Conservation (phyloP, 805 yeast species). For the Saturnispora sekii region DNA sequence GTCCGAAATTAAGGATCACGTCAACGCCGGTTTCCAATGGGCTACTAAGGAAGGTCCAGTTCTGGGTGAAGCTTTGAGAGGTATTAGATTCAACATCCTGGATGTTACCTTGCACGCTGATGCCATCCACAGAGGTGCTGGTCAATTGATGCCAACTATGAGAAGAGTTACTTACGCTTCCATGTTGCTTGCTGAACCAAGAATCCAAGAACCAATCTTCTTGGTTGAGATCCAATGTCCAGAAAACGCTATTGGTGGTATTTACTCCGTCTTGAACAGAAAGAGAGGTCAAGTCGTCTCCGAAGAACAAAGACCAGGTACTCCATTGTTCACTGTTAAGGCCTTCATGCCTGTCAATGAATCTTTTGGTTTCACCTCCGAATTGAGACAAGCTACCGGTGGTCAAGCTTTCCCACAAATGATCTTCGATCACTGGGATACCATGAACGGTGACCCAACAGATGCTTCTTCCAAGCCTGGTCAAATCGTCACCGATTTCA, state of each 20-base stretch:
- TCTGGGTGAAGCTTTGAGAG: conserved; percentile 93
- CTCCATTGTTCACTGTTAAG: conserved; percentile 99
- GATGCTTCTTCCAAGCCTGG: conserved; percentile 70
- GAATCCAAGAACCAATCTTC: conserved; percentile 98
- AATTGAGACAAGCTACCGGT: conserved; percentile 99
- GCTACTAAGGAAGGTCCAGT: conserved; percentile 99
- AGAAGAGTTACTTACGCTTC: conserved; percentile 99
- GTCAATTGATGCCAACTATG: conserved; percentile 99
- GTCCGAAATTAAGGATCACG: conserved; percentile 98
- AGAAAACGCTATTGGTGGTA: conserved; percentile 99
- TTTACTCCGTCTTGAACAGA: conserved; percentile 98
- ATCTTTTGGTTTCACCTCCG: conserved; percentile 99
- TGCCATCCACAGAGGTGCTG: conserved; percentile 99
- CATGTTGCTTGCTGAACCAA: conserved; percentile 96
- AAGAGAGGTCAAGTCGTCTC: conserved; percentile 99
- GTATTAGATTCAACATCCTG: conserved; percentile 93
- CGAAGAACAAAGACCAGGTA: conserved; percentile 99
- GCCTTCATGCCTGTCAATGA: conserved; percentile 99
- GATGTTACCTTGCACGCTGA: conserved; percentile 99
- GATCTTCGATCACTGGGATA: conserved; percentile 98
- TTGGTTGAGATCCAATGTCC: conserved; percentile 99
- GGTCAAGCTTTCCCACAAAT: conserved; percentile 99
- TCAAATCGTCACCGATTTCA: conserved; percentile 47
- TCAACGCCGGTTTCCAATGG: conserved; percentile 99
- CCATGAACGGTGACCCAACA: conserved; percentile 84